Base-by-base conservation (phyloP, 495 filamentous ascomycete genomes). In the Aspergillus mulundensis region DNA sequence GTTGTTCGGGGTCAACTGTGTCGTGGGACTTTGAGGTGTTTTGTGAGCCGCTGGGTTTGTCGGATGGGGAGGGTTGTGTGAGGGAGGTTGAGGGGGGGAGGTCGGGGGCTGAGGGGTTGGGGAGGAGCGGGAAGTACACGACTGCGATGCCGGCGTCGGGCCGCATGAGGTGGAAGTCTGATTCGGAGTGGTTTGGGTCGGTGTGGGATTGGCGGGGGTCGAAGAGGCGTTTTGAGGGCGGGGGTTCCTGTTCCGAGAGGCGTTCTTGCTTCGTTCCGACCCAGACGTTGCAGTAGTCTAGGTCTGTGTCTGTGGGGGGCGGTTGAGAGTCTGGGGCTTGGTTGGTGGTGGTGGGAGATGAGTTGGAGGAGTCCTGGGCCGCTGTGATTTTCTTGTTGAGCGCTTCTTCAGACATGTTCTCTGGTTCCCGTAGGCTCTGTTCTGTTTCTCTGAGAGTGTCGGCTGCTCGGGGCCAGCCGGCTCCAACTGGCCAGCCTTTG, bases 241-340 rank as follows among this genome's bases (percentile, higher is more conserved):
- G 85, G 5, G 86, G 86, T 41, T 88, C 81, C 0, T 76, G 68
- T 2, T 80, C 72, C 16, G 80, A 72, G 15, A 82, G 72, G 6
- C 81, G 79, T 63, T 95, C 88, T 61, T 88, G 76, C 5, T 79
- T 92, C 6, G 83, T 88, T 39, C 94, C 94, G 3, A 96, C 88
- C 94, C 94, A 98, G 56, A 98, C 80, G 30, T 90, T 97, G 73
- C 94, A 97, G 76, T 93, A 95, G 21, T 85, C 84, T 0, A 97
- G 76, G 34, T 90, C 86, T 16, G 76, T 74, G 73, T 82, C 59
- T 72, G 71, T 3, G 20, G 56, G 2, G 4, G 21, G 12, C 2
- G 53, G 15, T 18, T 61, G 46, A 10, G 34, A 32, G 5, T n/a
- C 21, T 40, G 55, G 42, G 6, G 20, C 10, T 51, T 15, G 45